phyloP scores from a whole-genome alignment of 2,329 filamentous ascomycete species.

The Talaromyces sp. region DNA sequence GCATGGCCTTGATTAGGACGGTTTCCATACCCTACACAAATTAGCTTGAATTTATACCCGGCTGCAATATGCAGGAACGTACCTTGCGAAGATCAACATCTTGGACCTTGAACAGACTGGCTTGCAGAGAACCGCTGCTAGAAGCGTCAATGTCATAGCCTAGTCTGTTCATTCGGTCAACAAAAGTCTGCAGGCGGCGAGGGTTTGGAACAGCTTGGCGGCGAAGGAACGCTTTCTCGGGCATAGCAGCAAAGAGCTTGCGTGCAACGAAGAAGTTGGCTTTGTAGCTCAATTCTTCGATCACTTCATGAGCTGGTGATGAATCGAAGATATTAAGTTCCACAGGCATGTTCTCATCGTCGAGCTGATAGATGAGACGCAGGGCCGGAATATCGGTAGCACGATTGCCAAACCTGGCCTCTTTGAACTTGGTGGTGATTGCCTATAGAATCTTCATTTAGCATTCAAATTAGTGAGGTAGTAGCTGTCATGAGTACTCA shows the following conservation, averaged over 20 bases:
- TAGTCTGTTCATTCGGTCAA: conserved; percentile 86
- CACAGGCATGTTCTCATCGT: conserved; percentile 96
- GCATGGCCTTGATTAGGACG: conserved; percentile 89
- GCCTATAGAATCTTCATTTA: conserved; percentile 61
- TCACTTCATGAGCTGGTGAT: conserved; percentile 81
- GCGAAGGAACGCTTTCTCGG: conserved; percentile 88
- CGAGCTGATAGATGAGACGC: conserved; percentile 85
- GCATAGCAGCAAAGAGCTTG: conserved; percentile 72
- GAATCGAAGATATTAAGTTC: conserved; percentile 96
- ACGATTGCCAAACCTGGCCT: conserved; percentile 77
- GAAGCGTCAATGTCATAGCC: conserved; percentile 85
- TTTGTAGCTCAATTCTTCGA: conserved; percentile 93
- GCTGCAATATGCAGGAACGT: conserved; percentile 17
- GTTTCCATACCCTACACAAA: conserved; percentile 78
- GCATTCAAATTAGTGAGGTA: not conserved
- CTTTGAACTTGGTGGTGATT: conserved; percentile 85
- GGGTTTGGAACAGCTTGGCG: conserved; percentile 81
- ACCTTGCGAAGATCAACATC: conserved; percentile 82
- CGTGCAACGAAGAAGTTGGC: conserved; percentile 86
- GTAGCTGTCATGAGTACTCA: conserved; percentile 1
- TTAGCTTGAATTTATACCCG: conserved; percentile 2
- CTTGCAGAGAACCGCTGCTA: conserved; percentile 87
- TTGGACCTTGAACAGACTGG: conserved; percentile 89
- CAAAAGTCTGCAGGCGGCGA: conserved; percentile 83
- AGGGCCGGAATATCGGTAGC: conserved; percentile 78